These are phyloP conservation scores for Emericellopsis terricola DNA, from an alignment of 495 filamentous ascomycete genomes.

Conservation along the genomic window DNA sequence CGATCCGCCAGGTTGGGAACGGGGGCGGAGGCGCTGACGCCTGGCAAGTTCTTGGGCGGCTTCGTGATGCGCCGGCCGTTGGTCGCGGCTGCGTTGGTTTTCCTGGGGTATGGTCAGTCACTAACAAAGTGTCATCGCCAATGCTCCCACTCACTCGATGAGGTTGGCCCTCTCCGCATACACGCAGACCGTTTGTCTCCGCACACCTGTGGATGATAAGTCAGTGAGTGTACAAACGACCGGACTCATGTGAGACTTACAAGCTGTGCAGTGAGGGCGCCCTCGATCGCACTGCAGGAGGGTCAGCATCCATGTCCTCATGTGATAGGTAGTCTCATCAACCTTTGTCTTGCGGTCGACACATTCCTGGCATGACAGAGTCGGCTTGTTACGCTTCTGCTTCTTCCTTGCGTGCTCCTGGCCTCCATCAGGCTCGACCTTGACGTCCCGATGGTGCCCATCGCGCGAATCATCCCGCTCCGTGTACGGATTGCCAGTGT, in stretches of 20 bases:
- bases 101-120: no score
- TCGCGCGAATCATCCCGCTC: not conserved
- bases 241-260: constrained; percentile 15
- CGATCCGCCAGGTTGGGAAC: constrained; percentile 30
- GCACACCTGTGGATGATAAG: constrained; percentile 32
- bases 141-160: constrained; percentile 41
- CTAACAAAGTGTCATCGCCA: no score
- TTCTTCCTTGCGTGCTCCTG: constrained; percentile 37
- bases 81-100: no score
- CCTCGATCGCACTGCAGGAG: constrained; percentile 39
- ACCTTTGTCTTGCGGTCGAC: constrained; percentile 56
- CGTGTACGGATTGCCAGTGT: not conserved
- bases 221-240: not conserved
- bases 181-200: constrained; percentile 48
- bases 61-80: constrained; percentile 40
- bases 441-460: not conserved
- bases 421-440: constrained; percentile 11
- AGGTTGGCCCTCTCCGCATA: constrained; percentile 52
- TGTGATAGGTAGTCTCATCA: no score
- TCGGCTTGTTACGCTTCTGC: constrained; percentile 62
- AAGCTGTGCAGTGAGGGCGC: constrained; percentile 47
- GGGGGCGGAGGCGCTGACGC: constrained; percentile 11
- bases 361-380: constrained; percentile 52
- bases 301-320: no score
- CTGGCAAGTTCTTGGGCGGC: constrained; percentile 29